Conservation (phyloP, 2,329 filamentous ascomycete genomes). For the Penicillium hesseltinei region DNA sequence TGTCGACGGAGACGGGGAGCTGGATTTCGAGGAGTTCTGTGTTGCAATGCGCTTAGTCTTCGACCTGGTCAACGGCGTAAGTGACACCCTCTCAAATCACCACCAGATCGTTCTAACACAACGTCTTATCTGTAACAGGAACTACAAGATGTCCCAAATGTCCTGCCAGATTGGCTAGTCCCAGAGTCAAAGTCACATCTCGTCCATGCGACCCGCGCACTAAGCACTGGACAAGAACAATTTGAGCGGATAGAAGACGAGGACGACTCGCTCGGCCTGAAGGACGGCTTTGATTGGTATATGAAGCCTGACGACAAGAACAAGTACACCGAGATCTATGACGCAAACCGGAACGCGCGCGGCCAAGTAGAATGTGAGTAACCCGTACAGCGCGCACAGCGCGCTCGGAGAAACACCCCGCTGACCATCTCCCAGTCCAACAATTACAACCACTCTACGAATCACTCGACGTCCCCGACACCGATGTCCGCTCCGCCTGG, state of each 20-base stretch:
- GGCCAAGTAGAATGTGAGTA: constrained; percentile 75
- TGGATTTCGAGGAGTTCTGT: constrained; percentile 99
- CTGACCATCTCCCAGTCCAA: constrained; percentile 56
- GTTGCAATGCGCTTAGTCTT: constrained; percentile 98
- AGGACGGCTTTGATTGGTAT: constrained; percentile 99
- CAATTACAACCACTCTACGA: constrained; percentile 82
- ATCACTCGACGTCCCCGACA: constrained; percentile 62
- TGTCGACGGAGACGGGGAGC: constrained; percentile 93
- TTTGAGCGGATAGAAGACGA: constrained; percentile 82
- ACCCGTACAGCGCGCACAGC: background rate
- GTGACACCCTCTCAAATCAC: constrained; percentile 29
- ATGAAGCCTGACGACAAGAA: constrained; percentile 88
- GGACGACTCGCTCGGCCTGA: constrained; percentile 76
- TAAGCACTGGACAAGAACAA: constrained; percentile 73
- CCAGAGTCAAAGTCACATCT: constrained; percentile 92
- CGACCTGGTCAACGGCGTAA: constrained; percentile 89
- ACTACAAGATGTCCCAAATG: constrained; percentile 80
- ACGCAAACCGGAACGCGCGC: constrained; percentile 81
- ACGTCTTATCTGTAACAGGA: constrained; percentile 56
- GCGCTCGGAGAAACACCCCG: background rate
- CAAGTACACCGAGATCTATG: constrained; percentile 98
- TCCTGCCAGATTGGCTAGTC: constrained; percentile 92
- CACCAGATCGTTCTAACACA: constrained; percentile 7
- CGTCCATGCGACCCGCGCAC: constrained; percentile 75
- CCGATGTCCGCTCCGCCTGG: constrained; percentile 87